Evolutionary conservation across 176 grass and related monocot genomes (phyloP).

Genomic region (Hordeum marinum): DNA sequence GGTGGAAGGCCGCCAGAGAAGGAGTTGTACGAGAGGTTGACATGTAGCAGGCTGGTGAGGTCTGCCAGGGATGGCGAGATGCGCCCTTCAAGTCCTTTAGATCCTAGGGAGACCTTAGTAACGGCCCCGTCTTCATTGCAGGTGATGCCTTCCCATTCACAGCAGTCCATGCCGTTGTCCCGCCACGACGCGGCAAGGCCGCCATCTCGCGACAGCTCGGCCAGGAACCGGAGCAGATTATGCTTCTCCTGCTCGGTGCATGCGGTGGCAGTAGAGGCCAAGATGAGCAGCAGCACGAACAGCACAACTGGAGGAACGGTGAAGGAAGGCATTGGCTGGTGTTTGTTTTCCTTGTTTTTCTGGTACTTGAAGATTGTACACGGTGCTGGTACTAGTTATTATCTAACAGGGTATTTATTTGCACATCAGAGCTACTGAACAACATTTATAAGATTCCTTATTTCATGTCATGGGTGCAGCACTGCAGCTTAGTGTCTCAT

Average conservation of each 20-base stretch:
- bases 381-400: no score
- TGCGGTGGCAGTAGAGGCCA: background rate
- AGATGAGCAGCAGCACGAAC: background rate
- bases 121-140: background rate
- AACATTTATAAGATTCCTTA: no score
- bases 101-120: background rate
- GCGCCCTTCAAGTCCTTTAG: background rate
- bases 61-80: background rate
- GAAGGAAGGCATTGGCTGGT: background rate
- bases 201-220: background rate
- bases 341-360: background rate
- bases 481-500: no score
- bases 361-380: background rate
- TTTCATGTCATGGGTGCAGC: no score
- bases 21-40: conserved; percentile 25
- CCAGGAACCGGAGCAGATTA: background rate
- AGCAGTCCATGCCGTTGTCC: conserved; percentile 6
- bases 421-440: no score
- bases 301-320: background rate
- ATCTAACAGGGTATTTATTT: no score
- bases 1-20: background rate
- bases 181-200: background rate
- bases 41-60: background rate
- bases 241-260: background rate
- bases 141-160: conserved; percentile 10